Conservation (phyloP, 2,329 filamentous ascomycete species). For the Lecanicillium sp. region DNA sequence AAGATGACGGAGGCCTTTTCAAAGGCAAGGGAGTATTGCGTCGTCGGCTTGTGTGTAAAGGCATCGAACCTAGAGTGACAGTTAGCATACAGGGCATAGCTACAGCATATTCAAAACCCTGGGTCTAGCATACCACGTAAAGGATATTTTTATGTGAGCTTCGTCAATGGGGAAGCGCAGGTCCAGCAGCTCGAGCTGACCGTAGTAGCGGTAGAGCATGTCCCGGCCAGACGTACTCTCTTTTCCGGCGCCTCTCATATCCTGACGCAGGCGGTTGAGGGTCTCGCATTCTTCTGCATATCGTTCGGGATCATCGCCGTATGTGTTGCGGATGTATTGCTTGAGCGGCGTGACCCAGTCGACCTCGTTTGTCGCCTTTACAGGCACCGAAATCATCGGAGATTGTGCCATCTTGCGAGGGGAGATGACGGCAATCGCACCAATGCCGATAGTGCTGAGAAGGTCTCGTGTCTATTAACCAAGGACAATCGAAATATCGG, state of each 20-base stretch:
- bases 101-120: not conserved
- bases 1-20: conserved; percentile 99
- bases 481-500: no score
- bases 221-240: conserved; percentile 92
- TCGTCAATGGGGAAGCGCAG: conserved; percentile 95
- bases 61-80: conserved; percentile 75
- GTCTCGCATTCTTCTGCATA: conserved; percentile 94
- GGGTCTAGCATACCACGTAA: conserved; percentile 67
- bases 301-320: conserved; percentile 92
- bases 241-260: conserved; percentile 95
- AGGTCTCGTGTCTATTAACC: no score
- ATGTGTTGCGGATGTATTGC: conserved; percentile 83
- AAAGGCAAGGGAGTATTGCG: conserved; percentile 92
- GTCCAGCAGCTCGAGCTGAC: conserved; percentile 89
- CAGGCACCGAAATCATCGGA: conserved; percentile 89
- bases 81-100: not conserved
- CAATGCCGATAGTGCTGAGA: not conserved
- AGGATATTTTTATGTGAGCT: conserved; percentile 97
- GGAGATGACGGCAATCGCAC: no score
- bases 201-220: conserved; percentile 93
- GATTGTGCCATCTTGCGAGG: conserved; percentile 60
- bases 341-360: conserved; percentile 95
- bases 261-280: conserved; percentile 89
- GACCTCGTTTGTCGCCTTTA: conserved; percentile 94
- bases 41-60: conserved; percentile 97